These are phyloP conservation scores for Gloeopeniophorella convolvens DNA, from an alignment of 768 basidiomycete species.

Conservation along the genomic window DNA sequence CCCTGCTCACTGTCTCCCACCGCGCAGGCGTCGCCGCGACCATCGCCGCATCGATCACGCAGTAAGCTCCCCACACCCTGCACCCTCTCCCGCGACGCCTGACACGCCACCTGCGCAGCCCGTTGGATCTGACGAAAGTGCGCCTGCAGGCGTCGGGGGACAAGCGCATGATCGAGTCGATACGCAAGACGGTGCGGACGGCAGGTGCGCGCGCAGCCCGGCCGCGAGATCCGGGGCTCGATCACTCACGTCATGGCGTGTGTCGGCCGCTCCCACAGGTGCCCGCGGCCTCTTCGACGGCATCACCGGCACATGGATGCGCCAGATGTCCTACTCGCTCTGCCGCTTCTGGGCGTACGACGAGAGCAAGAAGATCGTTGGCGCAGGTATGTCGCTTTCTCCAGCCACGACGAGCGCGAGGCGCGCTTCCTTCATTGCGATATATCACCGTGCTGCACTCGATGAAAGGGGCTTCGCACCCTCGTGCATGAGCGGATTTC, in stretches of 20 bases:
- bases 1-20: background rate
- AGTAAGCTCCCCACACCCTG: slow-evolving; percentile 40
- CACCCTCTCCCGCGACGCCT: background rate
- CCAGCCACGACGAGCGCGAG: background rate
- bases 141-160: slow-evolving; percentile 88
- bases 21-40: slow-evolving; percentile 65
- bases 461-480: too few relatives aligned
- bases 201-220: slow-evolving; percentile 46
- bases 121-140: slow-evolving; percentile 87
- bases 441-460: background rate
- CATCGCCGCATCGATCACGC: slow-evolving; percentile 83
- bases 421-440: background rate
- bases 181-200: slow-evolving; percentile 75
- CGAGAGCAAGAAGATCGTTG: slow-evolving; percentile 78
- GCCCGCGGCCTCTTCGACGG: slow-evolving; percentile 77
- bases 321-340: slow-evolving; percentile 90
- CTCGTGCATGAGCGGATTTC: too few relatives aligned
- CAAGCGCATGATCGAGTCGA: slow-evolving; percentile 80
- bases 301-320: slow-evolving; percentile 81
- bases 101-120: slow-evolving; percentile 37
- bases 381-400: slow-evolving; percentile 40
- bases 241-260: background rate
- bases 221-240: too few relatives aligned
- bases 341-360: slow-evolving; percentile 95
- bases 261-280: too few relatives aligned